phyloP scores from a whole-genome alignment of 2,329 filamentous ascomycete genomes.

The Diaporthe vaccinii region DNA sequence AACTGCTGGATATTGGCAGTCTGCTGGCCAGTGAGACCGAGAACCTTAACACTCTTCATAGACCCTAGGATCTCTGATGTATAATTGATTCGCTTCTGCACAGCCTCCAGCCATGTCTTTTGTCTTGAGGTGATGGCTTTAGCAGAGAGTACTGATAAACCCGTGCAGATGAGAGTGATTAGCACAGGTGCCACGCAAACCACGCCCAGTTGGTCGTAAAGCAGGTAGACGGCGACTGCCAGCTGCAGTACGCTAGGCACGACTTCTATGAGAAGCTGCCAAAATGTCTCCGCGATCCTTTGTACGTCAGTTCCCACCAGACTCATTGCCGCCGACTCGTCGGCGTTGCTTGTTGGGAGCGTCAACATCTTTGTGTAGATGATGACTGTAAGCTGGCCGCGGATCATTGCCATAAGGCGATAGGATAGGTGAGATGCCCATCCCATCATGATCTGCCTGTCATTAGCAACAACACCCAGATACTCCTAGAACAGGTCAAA shows the following conservation, averaged over 20 bases:
- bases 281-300: constrained; percentile 44
- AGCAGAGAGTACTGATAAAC: constrained; percentile 46
- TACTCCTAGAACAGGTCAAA: background rate
- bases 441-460: constrained; percentile 28
- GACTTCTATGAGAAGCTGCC: constrained; percentile 43
- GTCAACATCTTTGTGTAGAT: constrained; percentile 47
- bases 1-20: constrained; percentile 44
- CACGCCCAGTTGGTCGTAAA: constrained; percentile 54
- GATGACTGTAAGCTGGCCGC: constrained; percentile 47
- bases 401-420: constrained; percentile 45
- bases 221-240: constrained; percentile 46
- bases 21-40: constrained; percentile 59
- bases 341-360: constrained; percentile 41
- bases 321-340: constrained; percentile 45
- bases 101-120: constrained; percentile 62
- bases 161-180: constrained; percentile 51
- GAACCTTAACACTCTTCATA: constrained; percentile 66
- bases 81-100: constrained; percentile 61
- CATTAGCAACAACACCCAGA: constrained; percentile 39
- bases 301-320: constrained; percentile 49
- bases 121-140: constrained; percentile 51
- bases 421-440: constrained; percentile 41
- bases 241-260: constrained; percentile 47
- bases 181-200: constrained; percentile 59
- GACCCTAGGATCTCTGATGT: constrained; percentile 62